Base-by-base conservation (phyloP, 2,329 filamentous ascomycete species). In the Fusarium foetens region DNA sequence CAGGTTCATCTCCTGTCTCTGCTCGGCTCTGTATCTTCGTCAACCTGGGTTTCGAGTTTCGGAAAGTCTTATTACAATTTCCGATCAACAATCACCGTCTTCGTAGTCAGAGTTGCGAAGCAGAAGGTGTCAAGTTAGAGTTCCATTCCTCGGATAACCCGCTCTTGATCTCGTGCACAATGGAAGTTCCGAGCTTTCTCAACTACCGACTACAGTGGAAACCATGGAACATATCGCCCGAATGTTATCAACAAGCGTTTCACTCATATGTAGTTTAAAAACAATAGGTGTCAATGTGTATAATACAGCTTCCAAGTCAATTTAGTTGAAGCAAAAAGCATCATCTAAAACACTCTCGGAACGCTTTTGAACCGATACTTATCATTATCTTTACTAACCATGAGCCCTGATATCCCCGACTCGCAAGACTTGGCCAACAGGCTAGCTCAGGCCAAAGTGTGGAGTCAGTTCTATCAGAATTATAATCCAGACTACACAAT, bases 281-380 rank as follows among this genome's bases (percentile, higher is more conserved):
- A 31, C 1, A 0, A 13, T 31, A 6, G 14, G 0, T 5, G 17
- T 49, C 8, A 0, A 3, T 23, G 0, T 13, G 21, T 33, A 49
- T 49, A 23, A 23, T 19, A 33, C n/a, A 25, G 12, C 16, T 51
- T 19, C 16, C 8, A 7, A 23, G 0, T 33, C n/a, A 17, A 19
- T 49, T 33, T 13, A 19, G 8, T 9, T 5, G 2, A 49, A 33
- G 21, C 21, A 16, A 23, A 9, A 48, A 17, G 6, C 16, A 23
- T 23, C 4, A 23, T 14, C 13, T 14, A 13, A 35, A 39, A 21
- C 21, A 35, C 9, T 19, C 3, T 12, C 7, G 25, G 0, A n/a
- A 14, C 8, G 6, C 12, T 17, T n/a, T 23, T 19, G 1, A 48
- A 14, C 16, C 31, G 2, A 35, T 2, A 52, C 4, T 27, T 21